Conservation (phyloP, 176 grass and related monocot genomes). For the Oryza nivara region DNA sequence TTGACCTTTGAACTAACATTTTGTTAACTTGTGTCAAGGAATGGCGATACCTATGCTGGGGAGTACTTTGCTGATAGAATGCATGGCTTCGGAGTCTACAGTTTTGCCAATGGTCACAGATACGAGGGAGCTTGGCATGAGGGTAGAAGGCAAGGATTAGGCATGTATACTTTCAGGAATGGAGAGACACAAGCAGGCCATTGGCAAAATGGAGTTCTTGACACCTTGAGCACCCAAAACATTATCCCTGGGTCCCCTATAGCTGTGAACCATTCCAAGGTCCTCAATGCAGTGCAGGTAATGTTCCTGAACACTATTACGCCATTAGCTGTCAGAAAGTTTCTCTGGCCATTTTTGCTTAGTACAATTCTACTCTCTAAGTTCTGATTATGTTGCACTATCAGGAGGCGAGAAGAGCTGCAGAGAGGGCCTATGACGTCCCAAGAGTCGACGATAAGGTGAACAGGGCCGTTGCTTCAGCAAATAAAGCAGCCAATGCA, state of each 20-base stretch:
- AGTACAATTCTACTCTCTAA: conserved; percentile 21
- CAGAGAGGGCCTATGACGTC: conserved; percentile 79
- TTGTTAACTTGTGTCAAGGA: conserved; percentile 58
- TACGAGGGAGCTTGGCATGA: conserved; percentile 99
- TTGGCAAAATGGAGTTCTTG: conserved; percentile 89
- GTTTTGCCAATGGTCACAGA: conserved; percentile 94
- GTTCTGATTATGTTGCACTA: conserved; percentile 35
- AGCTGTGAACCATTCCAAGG: conserved; percentile 86
- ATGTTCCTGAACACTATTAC: background rate
- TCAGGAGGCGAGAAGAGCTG: conserved; percentile 95
- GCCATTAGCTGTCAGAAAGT: background rate
- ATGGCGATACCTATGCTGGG: conserved; percentile 91
- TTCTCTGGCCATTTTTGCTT: background rate
- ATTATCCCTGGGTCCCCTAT: conserved; percentile 70
- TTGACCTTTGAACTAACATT: conserved; percentile 43
- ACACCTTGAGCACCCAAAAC: conserved; percentile 86
- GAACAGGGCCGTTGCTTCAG: conserved; percentile 76
- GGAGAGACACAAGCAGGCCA: conserved; percentile 97
- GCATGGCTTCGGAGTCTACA: conserved; percentile 97
- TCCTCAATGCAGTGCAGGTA: conserved; percentile 97
- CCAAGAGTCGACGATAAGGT: conserved; percentile 89
- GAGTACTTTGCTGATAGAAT: conserved; percentile 99
- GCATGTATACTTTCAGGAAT: conserved; percentile 98
- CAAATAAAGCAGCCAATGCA: conserved; percentile 97
- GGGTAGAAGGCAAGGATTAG: conserved; percentile 91